Base-by-base conservation (phyloP, 164 flowering plant genomes). In the Akebia trifoliata region DNA sequence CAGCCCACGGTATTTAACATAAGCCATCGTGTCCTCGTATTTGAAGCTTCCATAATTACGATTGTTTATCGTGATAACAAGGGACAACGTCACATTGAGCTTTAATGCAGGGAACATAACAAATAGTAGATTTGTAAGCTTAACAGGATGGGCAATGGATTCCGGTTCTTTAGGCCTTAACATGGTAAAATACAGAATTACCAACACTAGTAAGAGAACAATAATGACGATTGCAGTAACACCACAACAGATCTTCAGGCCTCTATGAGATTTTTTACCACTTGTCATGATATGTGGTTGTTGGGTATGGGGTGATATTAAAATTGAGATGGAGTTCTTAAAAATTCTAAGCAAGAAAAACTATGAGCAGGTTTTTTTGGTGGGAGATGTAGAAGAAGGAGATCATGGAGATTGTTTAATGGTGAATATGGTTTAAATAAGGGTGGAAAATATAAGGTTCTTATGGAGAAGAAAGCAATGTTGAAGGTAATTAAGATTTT, bases 41-140 rank as follows among this genome's bases (percentile, higher is more conserved):
- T 60, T 63, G 66, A 76, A 78, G 30, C 76, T 53, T 35, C 75
- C 81, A 29, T 74, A 78, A 42, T 78, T 81, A 1, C 38, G 72
- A 31, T 78, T 78, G 8, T 69, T 57, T 0, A 78, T 37, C 0
- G 70, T 63, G 18, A 71, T 10, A 2, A 17, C 28, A 4, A 78
- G 18, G 0, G 67, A 75, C 9, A 81, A 22, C 32, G 75, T 48
- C 6, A 71, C 59, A 22, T 73, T 78, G 4, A 76, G 55, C 44
- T 43, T 52, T 1, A 57, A 0, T 0, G 6, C 29, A n/a, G 78
- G 78, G 12, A 60, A 58, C 2, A 63, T 0, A 36, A 6, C 30
- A 6, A 60, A 39, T 0, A 68, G 17, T 1, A 73, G 4, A 30
- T 36, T 5, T 26, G 64, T 44, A 0, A 76, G 63, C 31, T 9